Base-by-base conservation (phyloP, 495 filamentous ascomycete species). In the Hypoxylon subgilvum region DNA sequence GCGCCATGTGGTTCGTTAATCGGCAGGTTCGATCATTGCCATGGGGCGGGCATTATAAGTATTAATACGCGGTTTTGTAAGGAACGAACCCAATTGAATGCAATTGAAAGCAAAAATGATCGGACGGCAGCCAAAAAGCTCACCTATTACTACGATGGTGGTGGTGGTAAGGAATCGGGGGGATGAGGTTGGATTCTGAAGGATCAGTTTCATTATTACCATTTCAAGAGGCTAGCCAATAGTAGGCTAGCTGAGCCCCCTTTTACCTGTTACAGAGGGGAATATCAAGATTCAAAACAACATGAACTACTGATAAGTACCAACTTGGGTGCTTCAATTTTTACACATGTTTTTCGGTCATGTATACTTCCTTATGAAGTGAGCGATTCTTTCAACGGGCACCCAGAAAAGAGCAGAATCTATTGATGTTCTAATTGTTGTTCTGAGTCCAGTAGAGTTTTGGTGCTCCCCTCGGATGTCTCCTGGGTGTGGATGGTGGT, bases 61-160 rank as follows among this genome's bases (percentile, higher is more conserved):
- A 38, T 64, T 50, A 40, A 39, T 30, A 41, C 12, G n/a, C 42
- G 34, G 6, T 12, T 21, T 39, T 31, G 2, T 39, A 64, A 58
- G 4, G 54, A 54, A 25, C 7, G 49, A 14, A 47, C 6, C 21
- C 31, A 44, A 39, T 40, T 40, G 16, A 31, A 44, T 40, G 23
- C 16, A 48, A 48, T 48, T 48, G 22, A 16, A 13, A 43, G 28
- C 8, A 45, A 53, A 44, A 63, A 57, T 13, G 61, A 64, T 47
- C 38, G 53, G 49, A 64, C 61, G 54, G 53, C 48, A 19, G 61
- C 53, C 44, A 54, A 39, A 13, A 46, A n/a, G 44, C 52, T 54
- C 39, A 18, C 54, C 53, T 52, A 25, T 21, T 32, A 28, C 40
- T 21, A 16, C 9, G 28, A 36, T 22, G 32, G 16, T 7, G 21